phyloP scores from a whole-genome alignment of 192 early-diverging fungal genomes.

The Entomortierella lignicola region DNA sequence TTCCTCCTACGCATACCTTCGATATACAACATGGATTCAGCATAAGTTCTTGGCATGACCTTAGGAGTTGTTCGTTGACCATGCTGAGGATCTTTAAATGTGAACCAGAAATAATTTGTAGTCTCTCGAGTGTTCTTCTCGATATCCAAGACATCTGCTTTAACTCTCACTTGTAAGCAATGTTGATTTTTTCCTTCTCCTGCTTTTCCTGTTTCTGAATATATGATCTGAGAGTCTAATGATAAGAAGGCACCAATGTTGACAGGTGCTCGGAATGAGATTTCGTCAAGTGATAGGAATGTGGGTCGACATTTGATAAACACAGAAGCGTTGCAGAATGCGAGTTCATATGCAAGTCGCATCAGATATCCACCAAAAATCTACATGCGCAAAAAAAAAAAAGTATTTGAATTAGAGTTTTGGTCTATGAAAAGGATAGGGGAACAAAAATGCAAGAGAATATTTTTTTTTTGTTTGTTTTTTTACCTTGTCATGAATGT shows the following conservation, averaged over 20 bases:
- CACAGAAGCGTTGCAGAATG: constrained; percentile 79
- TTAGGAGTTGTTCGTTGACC: constrained; percentile 53
- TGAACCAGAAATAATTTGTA: constrained; percentile 93
- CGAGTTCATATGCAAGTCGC: constrained; percentile 88
- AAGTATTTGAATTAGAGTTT: no score
- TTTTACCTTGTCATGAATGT: constrained; percentile 50
- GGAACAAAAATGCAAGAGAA: background rate
- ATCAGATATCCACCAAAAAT: constrained; percentile 86
- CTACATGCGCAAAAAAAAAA: constrained; percentile 55
- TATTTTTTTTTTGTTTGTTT: constrained; percentile 55
- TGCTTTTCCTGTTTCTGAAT: constrained; percentile 61
- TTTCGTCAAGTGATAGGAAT: constrained; percentile 77
- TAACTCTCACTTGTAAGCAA: constrained; percentile 75
- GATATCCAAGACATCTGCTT: constrained; percentile 84
- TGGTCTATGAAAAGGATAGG: background rate
- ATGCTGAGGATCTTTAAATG: constrained; percentile 62
- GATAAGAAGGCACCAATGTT: constrained; percentile 82
- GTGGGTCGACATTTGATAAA: constrained; percentile 70
- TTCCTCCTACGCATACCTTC: constrained; percentile 74
- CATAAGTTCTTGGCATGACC: constrained; percentile 84
- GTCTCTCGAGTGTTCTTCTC: constrained; percentile 66
- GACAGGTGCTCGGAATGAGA: constrained; percentile 88
- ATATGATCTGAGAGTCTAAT: constrained; percentile 82
- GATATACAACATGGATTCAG: constrained; percentile 83
- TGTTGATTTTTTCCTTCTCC: constrained; percentile 59